phyloP scores from a whole-genome alignment of 768 basidiomycete genomes.

The Xerocomellus chrysenteron region DNA sequence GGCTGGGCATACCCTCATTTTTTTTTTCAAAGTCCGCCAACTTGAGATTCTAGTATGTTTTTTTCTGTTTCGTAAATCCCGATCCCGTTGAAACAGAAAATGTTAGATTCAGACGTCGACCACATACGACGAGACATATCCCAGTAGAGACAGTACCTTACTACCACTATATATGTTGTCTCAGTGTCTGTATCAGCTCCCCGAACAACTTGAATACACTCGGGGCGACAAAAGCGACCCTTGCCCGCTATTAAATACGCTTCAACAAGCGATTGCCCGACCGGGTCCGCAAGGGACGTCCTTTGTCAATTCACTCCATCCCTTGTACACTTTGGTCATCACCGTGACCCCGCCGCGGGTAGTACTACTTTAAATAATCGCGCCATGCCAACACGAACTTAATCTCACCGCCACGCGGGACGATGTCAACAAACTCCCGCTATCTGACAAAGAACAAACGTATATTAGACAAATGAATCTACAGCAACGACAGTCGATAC shows the following conservation, averaged over 20 bases:
- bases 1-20: constrained; percentile 33
- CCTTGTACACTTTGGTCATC: constrained; percentile 25
- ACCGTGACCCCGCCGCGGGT: constrained; percentile 1
- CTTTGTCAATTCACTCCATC: constrained; percentile 18
- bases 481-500: constrained; percentile 21
- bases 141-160: neutral
- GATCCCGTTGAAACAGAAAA: constrained; percentile 13
- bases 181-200: neutral
- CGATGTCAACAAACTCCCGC: neutral
- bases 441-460: neutral
- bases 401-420: constrained; percentile 7
- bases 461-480: constrained; percentile 22
- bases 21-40: constrained; percentile 37
- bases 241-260: neutral
- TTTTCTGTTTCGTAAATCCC: constrained; percentile 26
- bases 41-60: constrained; percentile 13
- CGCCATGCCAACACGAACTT: constrained; percentile 13
- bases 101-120: neutral
- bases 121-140: neutral
- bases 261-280: constrained; percentile 6
- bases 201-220: too few relatives aligned
- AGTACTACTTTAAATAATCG: neutral
- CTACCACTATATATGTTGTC: neutral
- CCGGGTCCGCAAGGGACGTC: constrained; percentile 21
- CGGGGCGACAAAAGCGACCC: neutral